A percentile compares a stretch with the other conserved stretches of the same genome.
Conservation (phyloP, 495 filamentous ascomycete species). For the Cercophora newfieldiana region DNA sequence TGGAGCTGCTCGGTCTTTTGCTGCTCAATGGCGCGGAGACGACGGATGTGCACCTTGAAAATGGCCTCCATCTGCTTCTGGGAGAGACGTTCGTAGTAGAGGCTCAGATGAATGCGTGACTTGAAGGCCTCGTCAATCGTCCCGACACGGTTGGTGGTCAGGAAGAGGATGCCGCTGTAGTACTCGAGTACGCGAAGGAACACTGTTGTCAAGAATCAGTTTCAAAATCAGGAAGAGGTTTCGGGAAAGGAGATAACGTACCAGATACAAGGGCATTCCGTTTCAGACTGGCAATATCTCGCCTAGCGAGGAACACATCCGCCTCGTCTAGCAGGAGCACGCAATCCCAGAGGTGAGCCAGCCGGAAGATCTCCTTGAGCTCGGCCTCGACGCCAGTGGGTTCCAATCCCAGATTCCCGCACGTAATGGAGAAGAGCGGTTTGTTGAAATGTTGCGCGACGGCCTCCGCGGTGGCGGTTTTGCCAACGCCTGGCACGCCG, state of each 20-base stretch:
- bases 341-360: slow-evolving; percentile 56
- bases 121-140: slow-evolving; percentile 53
- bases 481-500: neutral
- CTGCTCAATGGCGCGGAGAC: slow-evolving; percentile 54
- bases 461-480: slow-evolving; percentile 29
- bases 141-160: slow-evolving; percentile 54
- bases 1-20: slow-evolving; percentile 30
- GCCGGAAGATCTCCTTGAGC: slow-evolving; percentile 51
- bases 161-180: slow-evolving; percentile 52
- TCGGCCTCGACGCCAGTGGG: slow-evolving; percentile 36
- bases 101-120: slow-evolving; percentile 49
- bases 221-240: neutral
- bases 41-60: slow-evolving; percentile 74
- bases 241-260: slow-evolving; percentile 1
- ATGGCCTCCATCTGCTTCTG: slow-evolving; percentile 72
- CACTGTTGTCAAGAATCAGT: slow-evolving; percentile 23
- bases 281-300: slow-evolving; percentile 45
- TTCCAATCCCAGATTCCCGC: slow-evolving; percentile 55
- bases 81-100: slow-evolving; percentile 62
- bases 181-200: slow-evolving; percentile 56
- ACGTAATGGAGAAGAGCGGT: slow-evolving; percentile 56
- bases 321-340: slow-evolving; percentile 57
- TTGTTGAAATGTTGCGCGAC: slow-evolving; percentile 50
- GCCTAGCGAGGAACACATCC: slow-evolving; percentile 52
- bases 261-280: slow-evolving; percentile 53